Percentiles rank a stretch among this genome's conserved stretches.
Conservation (phyloP, 2,329 filamentous ascomycete genomes). For the Sodiomyces alkalinus region DNA sequence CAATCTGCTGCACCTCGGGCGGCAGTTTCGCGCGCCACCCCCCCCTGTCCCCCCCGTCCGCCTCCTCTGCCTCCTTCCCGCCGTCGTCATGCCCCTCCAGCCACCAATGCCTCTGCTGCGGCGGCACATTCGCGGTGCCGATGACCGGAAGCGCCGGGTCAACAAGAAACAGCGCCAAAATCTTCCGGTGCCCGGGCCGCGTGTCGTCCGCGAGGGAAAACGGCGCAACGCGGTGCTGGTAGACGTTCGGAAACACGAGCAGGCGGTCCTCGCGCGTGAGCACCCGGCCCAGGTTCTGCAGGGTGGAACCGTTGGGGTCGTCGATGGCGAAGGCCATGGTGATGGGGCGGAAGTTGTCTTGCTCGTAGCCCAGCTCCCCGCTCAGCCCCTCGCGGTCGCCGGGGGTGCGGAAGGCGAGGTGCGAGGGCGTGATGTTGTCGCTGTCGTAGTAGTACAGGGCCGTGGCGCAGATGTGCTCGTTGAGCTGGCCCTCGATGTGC, state of each 20-base stretch:
- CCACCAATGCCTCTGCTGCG: conserved; percentile 26
- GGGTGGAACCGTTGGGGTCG: conserved; percentile 1
- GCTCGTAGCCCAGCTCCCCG: conserved; percentile 13
- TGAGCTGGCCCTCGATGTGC: conserved; percentile 39
- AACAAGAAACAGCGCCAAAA: conserved; percentile 45
- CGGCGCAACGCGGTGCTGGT: conserved; percentile 34
- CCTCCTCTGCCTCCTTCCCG: too few relatives aligned
- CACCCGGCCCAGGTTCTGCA: conserved; percentile 32
- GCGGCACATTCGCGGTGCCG: conserved; percentile 27
- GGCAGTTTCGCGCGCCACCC: conserved; percentile 6
- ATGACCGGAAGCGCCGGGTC: conserved; percentile 34
- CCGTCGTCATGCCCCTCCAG: conserved; percentile 5
- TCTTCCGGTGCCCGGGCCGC: conserved; percentile 40
- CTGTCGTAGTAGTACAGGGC: conserved; percentile 46
- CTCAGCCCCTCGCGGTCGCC: conserved; percentile 16
- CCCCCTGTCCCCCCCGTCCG: too few relatives aligned
- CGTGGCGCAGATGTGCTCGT: conserved; percentile 49
- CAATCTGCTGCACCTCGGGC: conserved; percentile 9
- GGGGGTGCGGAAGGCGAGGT: conserved; percentile 32
- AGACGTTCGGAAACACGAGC: conserved; percentile 38
- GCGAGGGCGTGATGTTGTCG: conserved; percentile 41
- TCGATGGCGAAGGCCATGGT: conserved; percentile 19
- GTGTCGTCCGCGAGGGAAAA: conserved; percentile 36
- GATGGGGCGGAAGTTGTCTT: conserved; percentile 19
- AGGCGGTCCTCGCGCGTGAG: conserved; percentile 29